Percentiles rank a stretch among this genome's conserved stretches.
Conservation (phyloP, 164 flowering plant genomes). For the Magnolia officinalis region DNA sequence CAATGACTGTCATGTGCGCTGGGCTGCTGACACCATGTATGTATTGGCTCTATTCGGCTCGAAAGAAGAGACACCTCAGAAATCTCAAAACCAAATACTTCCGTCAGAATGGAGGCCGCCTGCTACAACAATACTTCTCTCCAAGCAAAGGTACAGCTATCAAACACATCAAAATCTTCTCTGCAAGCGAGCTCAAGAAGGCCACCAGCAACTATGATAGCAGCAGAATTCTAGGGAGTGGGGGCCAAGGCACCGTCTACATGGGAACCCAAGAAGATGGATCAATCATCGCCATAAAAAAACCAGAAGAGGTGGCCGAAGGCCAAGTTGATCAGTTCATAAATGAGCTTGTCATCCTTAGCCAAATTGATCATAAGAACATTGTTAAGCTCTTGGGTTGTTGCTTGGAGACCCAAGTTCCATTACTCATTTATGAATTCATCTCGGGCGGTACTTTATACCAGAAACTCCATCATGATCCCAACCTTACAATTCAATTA, state of each 20-base stretch:
- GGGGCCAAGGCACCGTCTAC: conserved; percentile 20
- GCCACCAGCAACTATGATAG: conserved; percentile 15
- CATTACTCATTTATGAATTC: conserved; percentile 4
- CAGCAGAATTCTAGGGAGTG: conserved; percentile 13
- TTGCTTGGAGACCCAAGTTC: conserved; percentile 3
- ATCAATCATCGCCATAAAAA: conserved; percentile 15
- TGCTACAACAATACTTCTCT: no score
- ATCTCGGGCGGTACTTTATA: not conserved
- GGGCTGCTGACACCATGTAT: no score
- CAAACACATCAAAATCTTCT: conserved; percentile 8
- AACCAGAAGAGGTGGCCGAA: conserved; percentile 4
- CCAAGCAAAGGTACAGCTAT: conserved; percentile 29
- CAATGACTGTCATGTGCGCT: no score
- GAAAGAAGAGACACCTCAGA: conserved; percentile 5
- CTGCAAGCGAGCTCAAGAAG: conserved; percentile 10
- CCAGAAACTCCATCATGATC: conserved; percentile 14
- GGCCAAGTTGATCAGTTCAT: conserved; percentile 7
- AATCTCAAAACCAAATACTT: conserved; percentile 5
- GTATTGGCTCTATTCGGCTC: conserved; percentile 2
- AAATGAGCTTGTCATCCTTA: conserved; percentile 3
- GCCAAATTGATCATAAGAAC: conserved; percentile 2
- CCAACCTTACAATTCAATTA: not conserved
- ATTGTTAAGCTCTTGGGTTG: conserved; percentile 7
- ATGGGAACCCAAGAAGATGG: conserved; percentile 14
- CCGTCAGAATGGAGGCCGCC: not conserved